Evolutionary conservation across 2,329 filamentous ascomycete genomes (phyloP), one percentile per base, ranked within the genome.

Genomic region (Penicillium sp.): DNA sequence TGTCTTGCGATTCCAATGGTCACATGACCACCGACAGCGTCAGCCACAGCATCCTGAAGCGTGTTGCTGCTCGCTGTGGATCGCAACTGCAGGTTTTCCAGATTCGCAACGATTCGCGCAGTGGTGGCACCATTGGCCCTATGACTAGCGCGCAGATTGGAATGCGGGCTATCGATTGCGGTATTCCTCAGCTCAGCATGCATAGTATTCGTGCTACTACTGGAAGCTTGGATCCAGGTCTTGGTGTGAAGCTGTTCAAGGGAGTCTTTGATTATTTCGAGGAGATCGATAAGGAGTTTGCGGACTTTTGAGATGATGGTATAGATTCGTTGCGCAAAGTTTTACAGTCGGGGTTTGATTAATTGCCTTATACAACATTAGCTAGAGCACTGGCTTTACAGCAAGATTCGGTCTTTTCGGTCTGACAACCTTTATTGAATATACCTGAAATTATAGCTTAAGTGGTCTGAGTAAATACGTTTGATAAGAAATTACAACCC

Each of bases 11-110:
- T 77, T 87, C 88, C 55, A 97, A 97, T 72, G 95, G 92, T 4
- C 92, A 98, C 79, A 97, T 97, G 91, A 97, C 94, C 3, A 97
- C 94, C 3, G 93, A 98, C 73, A 87, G 89, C 58, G 87, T 97
- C 19, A 95, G 91, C 11, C 91, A 91, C 4, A 88, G 92, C 4
- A 85, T 98, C 62, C 81, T 98, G 38, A 86, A 89, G 67, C 85
- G 91, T 28, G 86, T 96, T 42, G 93, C 92, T 7, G 88, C 93
- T 68, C 87, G 91, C 61, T 85, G 83, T 63, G 91, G 82, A 54
- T 87, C 86, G 59, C 86, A 84, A 52, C 83, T 96, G 57, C 95
- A 98, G 78, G 82, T 90, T 6, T 98, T 98, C 83, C 93, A 96
- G 83, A 98, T 98, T 75, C 83, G 95, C 59, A 99, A 98, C 74